Conservation (phyloP, 2,329 filamentous ascomycete genomes). For the Penicillium thymicola region DNA sequence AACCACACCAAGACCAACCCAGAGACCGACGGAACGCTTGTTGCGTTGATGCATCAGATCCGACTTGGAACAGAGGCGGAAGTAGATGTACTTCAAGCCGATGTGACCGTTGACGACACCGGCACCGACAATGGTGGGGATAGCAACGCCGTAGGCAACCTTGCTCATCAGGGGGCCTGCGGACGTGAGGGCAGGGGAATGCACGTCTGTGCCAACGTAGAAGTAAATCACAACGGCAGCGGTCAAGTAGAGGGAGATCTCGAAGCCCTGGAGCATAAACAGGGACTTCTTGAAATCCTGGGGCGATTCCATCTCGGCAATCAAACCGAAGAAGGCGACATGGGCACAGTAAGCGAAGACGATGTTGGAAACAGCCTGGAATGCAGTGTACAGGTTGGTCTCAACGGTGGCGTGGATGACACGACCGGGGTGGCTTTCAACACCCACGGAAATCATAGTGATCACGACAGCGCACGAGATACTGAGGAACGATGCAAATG, state of each 20-base stretch:
- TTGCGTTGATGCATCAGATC: slow-evolving; percentile 51
- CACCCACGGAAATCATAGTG: slow-evolving; percentile 64
- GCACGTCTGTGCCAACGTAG: slow-evolving; percentile 60
- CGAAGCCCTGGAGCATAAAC: slow-evolving; percentile 57
- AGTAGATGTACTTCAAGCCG: slow-evolving; percentile 63
- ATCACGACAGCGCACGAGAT: slow-evolving; percentile 62
- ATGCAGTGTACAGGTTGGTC: slow-evolving; percentile 53
- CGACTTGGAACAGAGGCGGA: slow-evolving; percentile 59
- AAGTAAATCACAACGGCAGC: slow-evolving; percentile 67
- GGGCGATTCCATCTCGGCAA: slow-evolving; percentile 62
- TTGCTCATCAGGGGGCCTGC: slow-evolving; percentile 57
- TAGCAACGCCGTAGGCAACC: slow-evolving; percentile 64
- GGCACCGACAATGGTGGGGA: slow-evolving; percentile 67
- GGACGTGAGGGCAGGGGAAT: slow-evolving; percentile 64
- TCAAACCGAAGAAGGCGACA: slow-evolving; percentile 65
- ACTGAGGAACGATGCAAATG: slow-evolving; percentile 59
- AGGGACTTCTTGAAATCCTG: slow-evolving; percentile 62
- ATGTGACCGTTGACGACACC: slow-evolving; percentile 69
- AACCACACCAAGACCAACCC: slow-evolving; percentile 56
- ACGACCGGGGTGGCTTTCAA: slow-evolving; percentile 45
- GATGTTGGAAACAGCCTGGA: slow-evolving; percentile 65
- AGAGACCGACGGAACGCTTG: slow-evolving; percentile 52
- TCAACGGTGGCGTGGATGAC: slow-evolving; percentile 39
- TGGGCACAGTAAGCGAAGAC: slow-evolving; percentile 68
- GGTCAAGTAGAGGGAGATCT: slow-evolving; percentile 61